Evolutionary conservation across 306 rosid species (phyloP).

Genomic region (Acacia confusa): DNA sequence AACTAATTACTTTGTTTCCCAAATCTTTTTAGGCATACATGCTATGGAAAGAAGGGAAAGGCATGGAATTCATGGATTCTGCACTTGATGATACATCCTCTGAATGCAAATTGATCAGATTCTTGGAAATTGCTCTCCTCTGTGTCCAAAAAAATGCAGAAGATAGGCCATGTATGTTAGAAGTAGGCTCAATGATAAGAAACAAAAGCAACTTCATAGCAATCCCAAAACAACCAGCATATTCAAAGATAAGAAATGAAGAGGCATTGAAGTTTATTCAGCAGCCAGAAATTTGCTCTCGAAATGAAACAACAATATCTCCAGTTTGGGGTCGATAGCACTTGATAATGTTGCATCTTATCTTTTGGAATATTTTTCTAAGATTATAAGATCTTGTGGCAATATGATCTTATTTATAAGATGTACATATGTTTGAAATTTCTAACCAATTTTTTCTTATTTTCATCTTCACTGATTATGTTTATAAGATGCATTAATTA

Average conservation of each 20-base stretch:
- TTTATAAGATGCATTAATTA: too few relatives aligned
- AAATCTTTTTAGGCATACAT: conserved; percentile 40
- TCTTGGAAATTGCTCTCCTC: conserved; percentile 37
- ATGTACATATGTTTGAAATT: too few relatives aligned
- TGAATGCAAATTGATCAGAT: conserved; percentile 29
- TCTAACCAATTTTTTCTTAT: too few relatives aligned
- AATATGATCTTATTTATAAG: too few relatives aligned
- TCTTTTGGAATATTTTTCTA: background rate
- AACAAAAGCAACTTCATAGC: conserved; percentile 2
- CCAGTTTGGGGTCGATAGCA: conserved; percentile 7
- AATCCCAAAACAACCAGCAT: conserved; percentile 33
- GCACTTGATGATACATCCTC: conserved; percentile 38
- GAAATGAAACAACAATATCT: conserved; percentile 20
- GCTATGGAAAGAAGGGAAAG: conserved; percentile 39
- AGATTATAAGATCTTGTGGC: too few relatives aligned
- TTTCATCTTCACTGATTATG: too few relatives aligned
- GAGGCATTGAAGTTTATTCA: background rate
- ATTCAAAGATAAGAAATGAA: background rate
- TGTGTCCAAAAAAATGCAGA: background rate
- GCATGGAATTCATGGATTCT: conserved; percentile 39
- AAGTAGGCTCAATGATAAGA: conserved; percentile 39
- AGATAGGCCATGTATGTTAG: conserved; percentile 44
- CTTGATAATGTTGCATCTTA: background rate
- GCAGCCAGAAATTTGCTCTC: background rate
- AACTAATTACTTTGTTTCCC: background rate